A percentile compares a stretch with the other conserved stretches of the same genome.
Conservation (phyloP, 306 rosid genomes). For the Corylus americana region DNA sequence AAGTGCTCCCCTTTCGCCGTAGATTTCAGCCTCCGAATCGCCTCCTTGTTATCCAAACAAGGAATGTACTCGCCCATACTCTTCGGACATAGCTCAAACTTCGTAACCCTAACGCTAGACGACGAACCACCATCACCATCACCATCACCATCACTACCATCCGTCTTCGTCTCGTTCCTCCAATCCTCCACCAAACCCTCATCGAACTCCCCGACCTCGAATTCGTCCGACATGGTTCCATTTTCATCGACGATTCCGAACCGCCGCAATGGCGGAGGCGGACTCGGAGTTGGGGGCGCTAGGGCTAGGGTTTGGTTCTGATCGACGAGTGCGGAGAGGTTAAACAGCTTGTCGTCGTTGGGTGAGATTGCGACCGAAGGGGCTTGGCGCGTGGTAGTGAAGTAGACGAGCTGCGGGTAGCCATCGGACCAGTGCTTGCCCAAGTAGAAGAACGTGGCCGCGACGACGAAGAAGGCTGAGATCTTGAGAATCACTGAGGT, state of each 20-base stretch:
- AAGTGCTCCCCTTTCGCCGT: conserved; percentile 69
- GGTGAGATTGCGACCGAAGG: conserved; percentile 62
- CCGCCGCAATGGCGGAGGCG: conserved; percentile 39
- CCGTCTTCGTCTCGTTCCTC: conserved; percentile 55
- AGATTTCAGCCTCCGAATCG: conserved; percentile 59
- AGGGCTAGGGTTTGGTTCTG: conserved; percentile 24
- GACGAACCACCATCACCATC: conserved; percentile 21
- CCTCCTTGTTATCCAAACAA: conserved; percentile 78
- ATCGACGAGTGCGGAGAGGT: conserved; percentile 47
- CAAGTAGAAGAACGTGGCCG: conserved; percentile 63
- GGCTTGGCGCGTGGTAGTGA: conserved; percentile 32
- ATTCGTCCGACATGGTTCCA: conserved; percentile 84
- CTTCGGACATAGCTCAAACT: conserved; percentile 55
- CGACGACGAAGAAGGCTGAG: conserved; percentile 45
- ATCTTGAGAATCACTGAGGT: conserved; percentile 41
- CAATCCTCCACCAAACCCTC: conserved; percentile 68
- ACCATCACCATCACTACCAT: conserved; percentile 25
- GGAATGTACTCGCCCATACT: conserved; percentile 82
- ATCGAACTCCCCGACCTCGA: conserved; percentile 74
- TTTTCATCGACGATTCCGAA: conserved; percentile 78
- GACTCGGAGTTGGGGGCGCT: conserved; percentile 23
- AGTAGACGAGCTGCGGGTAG: conserved; percentile 73
- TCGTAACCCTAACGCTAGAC: conserved; percentile 38
- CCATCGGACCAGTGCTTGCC: conserved; percentile 81
- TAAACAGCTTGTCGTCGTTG: conserved; percentile 45